Evolutionary conservation across 805 yeast species (phyloP), one percentile per base, ranked within the genome.

Genomic region (Diddensiella caesifluorescens): DNA sequence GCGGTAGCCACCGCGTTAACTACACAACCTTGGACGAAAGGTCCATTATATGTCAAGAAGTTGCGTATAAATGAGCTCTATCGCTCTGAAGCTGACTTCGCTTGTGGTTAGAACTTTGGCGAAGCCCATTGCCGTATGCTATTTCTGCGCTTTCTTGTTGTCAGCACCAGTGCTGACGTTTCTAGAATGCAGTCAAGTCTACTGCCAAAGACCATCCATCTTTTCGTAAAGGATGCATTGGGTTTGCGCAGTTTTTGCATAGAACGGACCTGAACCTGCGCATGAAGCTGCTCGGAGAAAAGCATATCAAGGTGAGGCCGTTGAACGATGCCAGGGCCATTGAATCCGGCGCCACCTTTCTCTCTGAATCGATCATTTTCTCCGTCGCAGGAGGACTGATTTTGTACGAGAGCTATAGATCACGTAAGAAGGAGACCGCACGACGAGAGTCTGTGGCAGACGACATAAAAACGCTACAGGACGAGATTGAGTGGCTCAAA

Each of bases 271-370:
- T 78, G 38, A 64, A 63, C 23, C 62, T 86, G 44, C 71, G 89
- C 39, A 70, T 75, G 73, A 68, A 73, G 28, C 67, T 84, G 32
- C 57, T 77, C 47, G 83, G 83, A 15, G 75, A 72, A 42, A 64
- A 64, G 42, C 65, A 70, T 22, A 56, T 73, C 36, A 74, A 73
- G 52, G 73, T 85, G 5, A 71, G 94, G 36, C 95, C 95, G 0
- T 70, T 86, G 57, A 85, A 84, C 57, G 95, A 85, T 51, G 75
- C 78, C 9, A 80, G 77, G 54, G 95, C 95, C 27, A 74, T 87
- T 32, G 92, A 86, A 45, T 77, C 71, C 45, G 95, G 95, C 1
- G 92, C 95, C 33, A 81, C 73, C 43, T 77, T 85, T 56, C 63
- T 86, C 9, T 80, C 90, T 34, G 95, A 86, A 58, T 59, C 79